phyloP scores from a whole-genome alignment of 1,284 basidiomycete genomes.

The Inonotus hispidus region DNA sequence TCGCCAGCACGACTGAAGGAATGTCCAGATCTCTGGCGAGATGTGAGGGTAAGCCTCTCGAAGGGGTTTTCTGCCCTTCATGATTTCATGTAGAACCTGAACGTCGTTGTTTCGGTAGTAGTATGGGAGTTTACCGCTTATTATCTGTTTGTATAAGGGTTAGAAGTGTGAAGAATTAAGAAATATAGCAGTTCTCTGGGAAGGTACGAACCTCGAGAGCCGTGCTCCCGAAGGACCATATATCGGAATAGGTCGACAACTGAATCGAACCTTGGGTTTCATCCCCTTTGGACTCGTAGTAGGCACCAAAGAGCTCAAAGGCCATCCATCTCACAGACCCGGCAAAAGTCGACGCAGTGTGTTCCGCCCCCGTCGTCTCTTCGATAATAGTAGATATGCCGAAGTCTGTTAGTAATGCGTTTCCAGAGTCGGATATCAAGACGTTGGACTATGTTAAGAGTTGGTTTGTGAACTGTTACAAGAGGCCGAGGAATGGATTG shows the following conservation, averaged over 20 bases:
- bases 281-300: not conserved
- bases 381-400: slow-evolving; percentile 16
- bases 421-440: slow-evolving; percentile 13
- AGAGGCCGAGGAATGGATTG: not conserved
- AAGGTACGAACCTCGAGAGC: slow-evolving; percentile 6
- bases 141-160: not conserved
- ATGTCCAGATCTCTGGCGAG: slow-evolving; percentile 9
- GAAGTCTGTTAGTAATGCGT: slow-evolving; percentile 17
- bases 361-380: slow-evolving; percentile 8
- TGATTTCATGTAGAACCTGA: slow-evolving; percentile 15
- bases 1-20: slow-evolving; percentile 15
- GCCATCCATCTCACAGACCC: slow-evolving; percentile 19
- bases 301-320: slow-evolving; percentile 11
- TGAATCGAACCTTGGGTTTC: not conserved
- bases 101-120: slow-evolving; percentile 16
- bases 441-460: slow-evolving; percentile 12
- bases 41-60: slow-evolving; percentile 3
- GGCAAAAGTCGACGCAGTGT: slow-evolving; percentile 10
- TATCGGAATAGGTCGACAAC: slow-evolving; percentile 11
- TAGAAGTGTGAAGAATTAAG: not conserved
- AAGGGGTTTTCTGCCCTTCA: slow-evolving; percentile 7
- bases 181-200: not conserved
- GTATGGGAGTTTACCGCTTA: slow-evolving; percentile 17
- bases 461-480: not conserved
- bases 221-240: slow-evolving; percentile 17